phyloP scores from a whole-genome alignment of 2,329 filamentous ascomycete species.

The Xylariaceae sp. region DNA sequence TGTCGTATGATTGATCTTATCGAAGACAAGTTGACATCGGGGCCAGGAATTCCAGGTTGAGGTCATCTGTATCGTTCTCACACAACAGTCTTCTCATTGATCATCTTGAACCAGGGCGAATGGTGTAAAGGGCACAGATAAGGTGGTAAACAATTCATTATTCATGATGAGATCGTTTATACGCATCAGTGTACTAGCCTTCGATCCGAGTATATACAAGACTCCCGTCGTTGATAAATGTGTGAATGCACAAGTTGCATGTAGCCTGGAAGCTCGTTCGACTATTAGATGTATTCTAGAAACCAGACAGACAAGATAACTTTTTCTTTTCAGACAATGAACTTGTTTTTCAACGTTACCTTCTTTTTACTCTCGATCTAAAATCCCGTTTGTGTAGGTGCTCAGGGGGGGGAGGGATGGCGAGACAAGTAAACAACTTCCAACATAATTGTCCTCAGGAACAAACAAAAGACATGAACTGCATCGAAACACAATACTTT shows the following conservation, averaged over 20 bases:
- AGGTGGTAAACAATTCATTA: conserved; percentile 9
- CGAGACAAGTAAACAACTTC: background rate
- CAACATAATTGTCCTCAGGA: background rate
- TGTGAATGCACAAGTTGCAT: background rate
- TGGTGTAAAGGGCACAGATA: background rate
- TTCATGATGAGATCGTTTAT: conserved; percentile 9
- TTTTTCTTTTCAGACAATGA: too few species aligned
- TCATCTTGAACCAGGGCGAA: background rate
- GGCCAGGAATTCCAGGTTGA: background rate
- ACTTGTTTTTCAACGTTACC: background rate
- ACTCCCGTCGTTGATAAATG: background rate
- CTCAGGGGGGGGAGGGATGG: too few species aligned
- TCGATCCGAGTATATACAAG: background rate
- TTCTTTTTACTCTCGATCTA: background rate
- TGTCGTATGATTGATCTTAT: background rate
- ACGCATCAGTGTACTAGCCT: background rate
- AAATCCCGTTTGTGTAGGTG: background rate
- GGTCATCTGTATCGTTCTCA: background rate
- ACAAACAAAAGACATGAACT: background rate
- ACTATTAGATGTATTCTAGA: background rate
- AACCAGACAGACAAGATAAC: background rate
- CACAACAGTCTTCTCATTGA: background rate
- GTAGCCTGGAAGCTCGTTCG: background rate
- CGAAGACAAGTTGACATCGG: background rate
- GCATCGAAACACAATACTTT: background rate